A percentile compares a stretch with the other conserved stretches of the same genome.
Evolutionary conservation across 305 asterid species (phyloP).

Genomic region (Lippia alba): DNA sequence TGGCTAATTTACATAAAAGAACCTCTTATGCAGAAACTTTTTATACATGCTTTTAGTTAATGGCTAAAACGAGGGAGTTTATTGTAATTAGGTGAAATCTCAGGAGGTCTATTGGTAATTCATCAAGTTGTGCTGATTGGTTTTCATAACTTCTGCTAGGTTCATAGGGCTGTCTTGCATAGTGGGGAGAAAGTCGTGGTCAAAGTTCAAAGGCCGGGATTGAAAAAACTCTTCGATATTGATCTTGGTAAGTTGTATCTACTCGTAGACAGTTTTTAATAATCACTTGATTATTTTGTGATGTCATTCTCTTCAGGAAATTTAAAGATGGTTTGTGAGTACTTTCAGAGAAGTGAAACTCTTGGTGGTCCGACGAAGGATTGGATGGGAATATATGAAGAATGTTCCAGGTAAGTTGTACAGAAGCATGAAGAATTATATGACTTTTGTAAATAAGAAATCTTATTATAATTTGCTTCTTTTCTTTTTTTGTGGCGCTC

Average conservation of each 20-base stretch:
- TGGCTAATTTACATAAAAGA: background rate
- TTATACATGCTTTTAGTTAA: background rate
- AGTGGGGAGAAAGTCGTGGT: slow-evolving; percentile 78
- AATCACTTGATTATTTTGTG: background rate
- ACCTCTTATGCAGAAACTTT: background rate
- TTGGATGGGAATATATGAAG: slow-evolving; percentile 84
- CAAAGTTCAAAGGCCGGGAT: slow-evolving; percentile 89
- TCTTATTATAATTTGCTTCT: too few species aligned
- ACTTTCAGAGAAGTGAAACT: slow-evolving; percentile 76
- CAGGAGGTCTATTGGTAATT: too few species aligned
- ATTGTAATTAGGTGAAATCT: too few species aligned
- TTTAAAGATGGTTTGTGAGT: slow-evolving; percentile 68
- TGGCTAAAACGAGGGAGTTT: too few species aligned
- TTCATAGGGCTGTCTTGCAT: slow-evolving; percentile 87
- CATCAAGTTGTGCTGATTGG: slow-evolving; percentile 22
- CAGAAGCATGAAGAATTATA: background rate
- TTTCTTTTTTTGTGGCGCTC: too few species aligned
- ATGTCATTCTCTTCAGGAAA: slow-evolving; percentile 56
- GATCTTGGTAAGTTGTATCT: slow-evolving; percentile 64
- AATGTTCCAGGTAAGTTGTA: slow-evolving; percentile 75
- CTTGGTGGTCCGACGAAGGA: slow-evolving; percentile 82
- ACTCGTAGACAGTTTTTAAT: background rate
- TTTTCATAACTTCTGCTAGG: slow-evolving; percentile 48
- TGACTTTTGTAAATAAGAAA: background rate
- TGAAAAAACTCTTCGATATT: slow-evolving; percentile 84